A percentile compares a stretch with the other conserved stretches of the same genome.
Conservation (phyloP, 1,284 basidiomycete genomes). For the Ustilago trichophora region DNA sequence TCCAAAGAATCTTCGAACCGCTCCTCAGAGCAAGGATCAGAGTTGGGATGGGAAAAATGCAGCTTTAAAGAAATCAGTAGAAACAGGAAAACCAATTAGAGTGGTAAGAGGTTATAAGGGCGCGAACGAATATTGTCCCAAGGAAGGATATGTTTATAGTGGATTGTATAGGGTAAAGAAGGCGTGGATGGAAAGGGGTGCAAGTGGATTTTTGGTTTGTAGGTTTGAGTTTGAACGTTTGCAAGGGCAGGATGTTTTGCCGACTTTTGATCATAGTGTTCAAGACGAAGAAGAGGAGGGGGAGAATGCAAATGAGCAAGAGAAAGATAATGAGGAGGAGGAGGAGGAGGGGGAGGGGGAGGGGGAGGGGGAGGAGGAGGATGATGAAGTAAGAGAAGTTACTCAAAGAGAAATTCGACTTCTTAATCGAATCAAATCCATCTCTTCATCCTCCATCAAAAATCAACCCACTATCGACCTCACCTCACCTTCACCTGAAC, state of each 20-base stretch:
- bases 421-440: too few species aligned
- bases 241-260: conserved; percentile 23
- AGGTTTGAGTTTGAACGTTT: conserved; percentile 27
- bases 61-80: conserved; percentile 74
- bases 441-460: too few species aligned
- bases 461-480: too few species aligned
- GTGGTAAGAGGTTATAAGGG: conserved; percentile 84
- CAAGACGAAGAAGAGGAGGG: background rate
- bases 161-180: conserved; percentile 78
- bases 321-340: too few species aligned
- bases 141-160: conserved; percentile 78
- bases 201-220: conserved; percentile 35
- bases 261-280: conserved; percentile 23
- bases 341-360: too few species aligned
- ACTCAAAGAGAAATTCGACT: too few species aligned
- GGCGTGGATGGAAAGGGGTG: conserved; percentile 33
- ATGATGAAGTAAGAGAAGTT: too few species aligned
- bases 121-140: conserved; percentile 68
- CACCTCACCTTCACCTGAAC: too few species aligned
- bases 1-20: conserved; percentile 81
- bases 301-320: too few species aligned
- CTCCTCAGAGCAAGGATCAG: conserved; percentile 81
- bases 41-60: conserved; percentile 79
- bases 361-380: too few species aligned
- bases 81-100: conserved; percentile 79